Evolutionary conservation across 805 yeast genomes (phyloP), one percentile per base, ranked within the genome.

Genomic region (Schwanniomyces yamadae): DNA sequence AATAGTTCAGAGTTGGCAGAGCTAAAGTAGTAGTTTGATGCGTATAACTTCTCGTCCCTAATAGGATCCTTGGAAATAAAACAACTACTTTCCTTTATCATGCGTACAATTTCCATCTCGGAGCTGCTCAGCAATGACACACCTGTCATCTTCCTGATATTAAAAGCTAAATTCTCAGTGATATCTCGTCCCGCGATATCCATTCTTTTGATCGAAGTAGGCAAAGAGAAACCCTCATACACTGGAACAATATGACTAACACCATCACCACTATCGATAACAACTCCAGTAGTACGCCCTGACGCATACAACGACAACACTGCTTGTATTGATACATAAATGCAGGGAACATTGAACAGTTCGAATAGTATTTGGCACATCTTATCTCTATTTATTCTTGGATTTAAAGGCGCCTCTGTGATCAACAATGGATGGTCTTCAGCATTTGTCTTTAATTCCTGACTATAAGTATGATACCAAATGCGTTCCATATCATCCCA

Each of bases 401-500:
- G 91, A 48, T 87, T 87, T 40, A 88, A 61, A 6, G 96, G 95
- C 1, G 95, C 90, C 54, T 90, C 97, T 0, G 97, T 90, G 17
- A 90, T 67, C 31, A 90, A 65, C 9, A 90, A 64, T 1, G 97
- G 96, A 61, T 91, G 97, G 28, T 88, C 95, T 48, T 85, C 91
- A 5, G 80, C 58, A 25, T 67, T 62, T 11, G 80, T 70, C 42
- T 73, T 72, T 34, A 84, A 62, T 25, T 77, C 83, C 17, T 76
- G 73, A 8, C 69, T 57, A 43, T 84, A 77, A 0, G 84, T 71
- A 46, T 79, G 74, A 33, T 75, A 70, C 97, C 97, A 91, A 6
- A 90, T 57, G 30, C 63, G 55, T 54, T 90, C 96, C 85, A 91
- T 93, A 69, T 93, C 99, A 70, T 91, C 97, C 99, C 99, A 93